These are phyloP conservation scores for Lyophyllum shimeji DNA, from an alignment of 768 basidiomycete genomes.

Conservation along the genomic window DNA sequence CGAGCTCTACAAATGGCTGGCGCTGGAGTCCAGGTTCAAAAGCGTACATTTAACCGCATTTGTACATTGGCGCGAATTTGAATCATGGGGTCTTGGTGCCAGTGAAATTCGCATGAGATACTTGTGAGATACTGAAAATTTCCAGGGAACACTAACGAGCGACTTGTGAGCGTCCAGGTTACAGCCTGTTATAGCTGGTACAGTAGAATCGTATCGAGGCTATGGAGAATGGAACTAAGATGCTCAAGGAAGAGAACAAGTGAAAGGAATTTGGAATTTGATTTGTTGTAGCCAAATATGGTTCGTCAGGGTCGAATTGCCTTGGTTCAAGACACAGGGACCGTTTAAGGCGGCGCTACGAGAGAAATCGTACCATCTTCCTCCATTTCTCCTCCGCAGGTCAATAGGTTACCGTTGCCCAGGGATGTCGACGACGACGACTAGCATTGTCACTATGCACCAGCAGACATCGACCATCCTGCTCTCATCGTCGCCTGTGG, in stretches of 20 bases:
- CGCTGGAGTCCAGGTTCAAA: not conserved
- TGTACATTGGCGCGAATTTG: not conserved
- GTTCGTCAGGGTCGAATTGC: constrained; percentile 15
- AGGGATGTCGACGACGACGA: constrained; percentile 17
- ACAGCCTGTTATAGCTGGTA: not conserved
- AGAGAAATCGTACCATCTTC: constrained; percentile 17
- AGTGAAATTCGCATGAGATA: not conserved
- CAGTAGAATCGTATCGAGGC: not conserved
- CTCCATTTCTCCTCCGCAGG: not conserved
- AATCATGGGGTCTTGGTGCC: not conserved
- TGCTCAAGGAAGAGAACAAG: not conserved
- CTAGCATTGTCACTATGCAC: constrained; percentile 7
- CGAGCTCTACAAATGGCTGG: not conserved
- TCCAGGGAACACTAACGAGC: too few relatives aligned
- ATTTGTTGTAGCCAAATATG: constrained; percentile 5
- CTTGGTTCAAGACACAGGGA: not conserved
- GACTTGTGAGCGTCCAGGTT: not conserved
- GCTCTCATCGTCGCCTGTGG: constrained; percentile 6
- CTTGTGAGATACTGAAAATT: too few relatives aligned
- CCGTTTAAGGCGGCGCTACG: constrained; percentile 4
- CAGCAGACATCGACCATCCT: constrained; percentile 11
- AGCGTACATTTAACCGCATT: not conserved
- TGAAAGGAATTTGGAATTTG: constrained; percentile 4
- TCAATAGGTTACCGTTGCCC: not conserved
- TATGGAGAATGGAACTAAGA: not conserved